Conservation (phyloP, 1,139 yeast species). For the Suhomyces bribrorum region DNA sequence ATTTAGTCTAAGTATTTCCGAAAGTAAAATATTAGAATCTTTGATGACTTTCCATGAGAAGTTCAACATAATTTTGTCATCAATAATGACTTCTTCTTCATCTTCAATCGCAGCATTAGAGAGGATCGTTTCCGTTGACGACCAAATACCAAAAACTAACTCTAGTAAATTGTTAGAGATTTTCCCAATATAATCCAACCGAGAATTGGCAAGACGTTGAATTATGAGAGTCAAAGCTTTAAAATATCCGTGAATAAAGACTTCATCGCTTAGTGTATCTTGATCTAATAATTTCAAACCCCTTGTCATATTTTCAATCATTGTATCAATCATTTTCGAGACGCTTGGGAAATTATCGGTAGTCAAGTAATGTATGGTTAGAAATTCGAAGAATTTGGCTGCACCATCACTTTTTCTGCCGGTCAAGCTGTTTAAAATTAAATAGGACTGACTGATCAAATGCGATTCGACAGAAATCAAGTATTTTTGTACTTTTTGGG, state of each 20-base stretch:
- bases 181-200: constrained; percentile 5
- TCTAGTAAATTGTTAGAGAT: constrained; percentile 10
- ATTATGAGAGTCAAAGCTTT: constrained; percentile 53
- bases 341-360: constrained; percentile 17
- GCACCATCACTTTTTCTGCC: constrained; percentile 85
- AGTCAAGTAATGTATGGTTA: constrained; percentile 29
- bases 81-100: constrained; percentile 27
- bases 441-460: constrained; percentile 7
- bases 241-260: constrained; percentile 61
- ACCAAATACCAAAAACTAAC: constrained; percentile 50
- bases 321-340: constrained; percentile 28
- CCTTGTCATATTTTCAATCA: constrained; percentile 31
- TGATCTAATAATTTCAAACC: constrained; percentile 27
- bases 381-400: constrained; percentile 61
- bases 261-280: constrained; percentile 16
- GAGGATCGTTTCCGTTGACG: constrained; percentile 51
- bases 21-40: constrained; percentile 64
- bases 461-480: constrained; percentile 4
- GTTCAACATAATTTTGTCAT: constrained; percentile 58
- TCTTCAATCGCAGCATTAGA: constrained; percentile 46
- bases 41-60: constrained; percentile 87
- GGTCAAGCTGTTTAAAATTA: constrained; percentile 42
- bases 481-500: constrained; percentile 1
- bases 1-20: constrained; percentile 33
- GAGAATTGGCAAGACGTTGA: constrained; percentile 3